Evolutionary conservation across 352 stramenopile species (phyloP), one percentile per base, ranked within the genome.

Genomic region (Elongisporangium senticosum): DNA sequence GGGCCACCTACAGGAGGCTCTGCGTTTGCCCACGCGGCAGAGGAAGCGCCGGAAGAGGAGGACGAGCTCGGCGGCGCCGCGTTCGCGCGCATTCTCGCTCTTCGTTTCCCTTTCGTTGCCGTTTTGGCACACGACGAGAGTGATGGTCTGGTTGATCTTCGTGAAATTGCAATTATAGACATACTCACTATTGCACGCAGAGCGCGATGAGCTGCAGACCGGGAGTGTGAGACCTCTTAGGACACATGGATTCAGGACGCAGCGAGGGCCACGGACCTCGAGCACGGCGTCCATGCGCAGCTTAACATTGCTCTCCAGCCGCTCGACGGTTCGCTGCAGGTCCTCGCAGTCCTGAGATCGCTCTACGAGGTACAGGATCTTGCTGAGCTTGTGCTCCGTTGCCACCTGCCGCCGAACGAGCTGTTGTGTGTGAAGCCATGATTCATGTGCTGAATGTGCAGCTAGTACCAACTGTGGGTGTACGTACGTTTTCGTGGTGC

Each of bases 231-330:
- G 39, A 43, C 2, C 33, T 13, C 26, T 56, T 23, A 50, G 17
- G 19, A 53, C 51, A 51, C 8, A 51, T 14, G 2, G 7, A n/a
- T 62, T 4, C 33, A 37, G 11, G 13, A 55, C 1, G 17, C 14
- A 51, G 28, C 5, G n/a, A 33, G 10, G 17, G 2, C 3, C 53
- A 22, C 17, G 1, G 43, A 87, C 77, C 75, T 87, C 75, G 0
- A 84, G 69, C 17, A 87, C 64, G 8, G 73, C 69, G 28, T 83
- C 77, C 19, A 87, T 65, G 3, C 75, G 77, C 17, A 61, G 55
- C 56, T 84, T 85, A 10, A 87, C 57, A 39, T 68, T 78, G 49
- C 56, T 68, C 58, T 84, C 73, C 8, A 79, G 51, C 20, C 69
- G 68, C 33, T 72, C 67, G 2, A 87, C 47, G 20, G 75, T 58